Evolutionary conservation across 2,329 filamentous ascomycete species (phyloP).

Genomic region (Aaosphaeria pasadenensis): DNA sequence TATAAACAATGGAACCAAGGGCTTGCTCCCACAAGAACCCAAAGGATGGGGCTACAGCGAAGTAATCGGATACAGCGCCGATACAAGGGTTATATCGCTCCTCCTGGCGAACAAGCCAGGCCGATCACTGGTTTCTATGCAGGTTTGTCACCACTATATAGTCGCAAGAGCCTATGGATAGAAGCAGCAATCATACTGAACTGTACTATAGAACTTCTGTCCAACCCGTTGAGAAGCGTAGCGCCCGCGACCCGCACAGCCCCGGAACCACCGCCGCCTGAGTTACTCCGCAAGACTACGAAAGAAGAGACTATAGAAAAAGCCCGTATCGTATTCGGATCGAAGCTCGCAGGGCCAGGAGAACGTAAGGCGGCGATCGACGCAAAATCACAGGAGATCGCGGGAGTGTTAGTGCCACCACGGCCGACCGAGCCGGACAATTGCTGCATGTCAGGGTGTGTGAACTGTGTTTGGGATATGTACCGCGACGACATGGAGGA

Average conservation of each 20-base stretch:
- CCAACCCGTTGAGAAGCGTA: constrained; percentile 21
- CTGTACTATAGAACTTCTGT: constrained; percentile 35
- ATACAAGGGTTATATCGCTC: constrained; percentile 33
- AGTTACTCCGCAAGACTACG: constrained; percentile 43
- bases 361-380: constrained; percentile 63
- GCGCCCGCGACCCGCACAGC: constrained; percentile 31
- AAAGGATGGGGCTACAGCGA: constrained; percentile 27
- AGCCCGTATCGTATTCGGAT: constrained; percentile 76
- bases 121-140: constrained; percentile 39
- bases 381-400: constrained; percentile 62
- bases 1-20: constrained; percentile 12
- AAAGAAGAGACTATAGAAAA: constrained; percentile 56
- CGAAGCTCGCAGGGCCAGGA: constrained; percentile 69
- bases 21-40: background rate
- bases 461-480: constrained; percentile 94
- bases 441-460: constrained; percentile 98
- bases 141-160: constrained; percentile 12
- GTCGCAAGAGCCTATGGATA: background rate
- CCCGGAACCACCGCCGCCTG: constrained; percentile 28
- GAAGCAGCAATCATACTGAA: constrained; percentile 13
- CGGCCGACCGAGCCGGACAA: constrained; percentile 89
- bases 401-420: constrained; percentile 79
- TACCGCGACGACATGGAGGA: constrained; percentile 91
- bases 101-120: constrained; percentile 34
- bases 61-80: constrained; percentile 34